Percentiles rank a stretch among this genome's conserved stretches.
These are phyloP conservation scores for Isabelozyma pseudorhagii DNA, from an alignment of 805 yeast species.

Conservation along the genomic window DNA sequence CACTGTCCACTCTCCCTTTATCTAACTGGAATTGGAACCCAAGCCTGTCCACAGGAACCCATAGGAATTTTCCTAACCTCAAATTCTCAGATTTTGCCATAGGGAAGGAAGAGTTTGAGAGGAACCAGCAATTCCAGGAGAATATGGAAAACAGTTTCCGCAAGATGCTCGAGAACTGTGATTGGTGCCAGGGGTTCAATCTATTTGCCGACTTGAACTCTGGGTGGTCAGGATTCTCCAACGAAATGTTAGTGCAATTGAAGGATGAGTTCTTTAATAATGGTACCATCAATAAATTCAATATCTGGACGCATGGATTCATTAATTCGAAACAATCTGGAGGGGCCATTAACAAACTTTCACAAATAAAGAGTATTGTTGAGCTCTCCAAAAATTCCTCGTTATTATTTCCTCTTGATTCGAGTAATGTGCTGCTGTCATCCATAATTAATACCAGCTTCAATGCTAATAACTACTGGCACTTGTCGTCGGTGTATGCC, in stretches of 20 bases:
- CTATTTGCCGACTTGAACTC: conserved; percentile 67
- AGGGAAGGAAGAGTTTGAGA: conserved; percentile 62
- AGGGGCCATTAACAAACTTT: conserved; percentile 10
- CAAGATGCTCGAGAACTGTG: conserved; percentile 68
- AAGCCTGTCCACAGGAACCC: conserved; percentile 10
- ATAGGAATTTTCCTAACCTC: conserved; percentile 28
- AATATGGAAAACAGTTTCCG: conserved; percentile 54
- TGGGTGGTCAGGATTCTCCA: conserved; percentile 82
- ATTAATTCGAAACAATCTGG: conserved; percentile 1
- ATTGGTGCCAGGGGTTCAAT: conserved; percentile 68
- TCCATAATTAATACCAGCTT: conserved; percentile 1
- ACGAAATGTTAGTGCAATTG: conserved; percentile 47
- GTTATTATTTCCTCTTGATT: conserved; percentile 52
- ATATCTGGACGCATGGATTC: conserved; percentile 34
- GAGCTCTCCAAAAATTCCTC: conserved; percentile 48
- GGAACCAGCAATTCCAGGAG: conserved; percentile 21
- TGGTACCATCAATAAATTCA: conserved; percentile 31
- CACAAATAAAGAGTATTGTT: conserved; percentile 45
- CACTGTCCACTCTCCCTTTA: conserved; percentile 53
- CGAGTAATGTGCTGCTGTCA: conserved; percentile 3
- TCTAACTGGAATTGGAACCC: conserved; percentile 49
- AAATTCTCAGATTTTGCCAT: conserved; percentile 46
- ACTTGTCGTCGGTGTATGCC: conserved; percentile 14
- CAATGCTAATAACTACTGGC: conserved; percentile 15
- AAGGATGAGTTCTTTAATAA: conserved; percentile 64